Conservation (phyloP, 371 early-diverging fungal species). For the Saksenaea vasiformis region DNA sequence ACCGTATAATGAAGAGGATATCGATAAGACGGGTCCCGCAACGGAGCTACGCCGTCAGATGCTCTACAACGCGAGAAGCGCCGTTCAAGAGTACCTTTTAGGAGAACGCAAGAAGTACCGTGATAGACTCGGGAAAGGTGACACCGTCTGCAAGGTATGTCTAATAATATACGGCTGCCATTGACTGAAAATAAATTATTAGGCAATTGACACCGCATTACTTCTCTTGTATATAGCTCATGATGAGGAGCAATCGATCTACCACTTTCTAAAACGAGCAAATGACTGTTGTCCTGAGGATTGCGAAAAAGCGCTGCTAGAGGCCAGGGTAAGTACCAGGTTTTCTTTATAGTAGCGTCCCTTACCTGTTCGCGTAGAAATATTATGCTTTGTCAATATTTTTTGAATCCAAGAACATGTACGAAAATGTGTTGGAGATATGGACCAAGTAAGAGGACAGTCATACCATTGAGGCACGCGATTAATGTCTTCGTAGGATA, state of each 20-base stretch:
- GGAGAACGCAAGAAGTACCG: conserved; percentile 40
- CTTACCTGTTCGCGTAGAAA: conserved; percentile 34
- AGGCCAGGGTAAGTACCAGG: conserved; percentile 41
- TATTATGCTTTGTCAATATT: conserved; percentile 69
- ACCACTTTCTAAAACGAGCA: conserved; percentile 47
- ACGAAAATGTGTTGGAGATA: conserved; percentile 58
- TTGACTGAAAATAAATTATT: background rate
- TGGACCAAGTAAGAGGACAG: conserved; percentile 64
- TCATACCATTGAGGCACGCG: background rate
- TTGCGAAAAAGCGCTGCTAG: conserved; percentile 44
- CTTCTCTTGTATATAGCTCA: conserved; percentile 62
- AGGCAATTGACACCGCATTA: conserved; percentile 71
- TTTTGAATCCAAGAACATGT: conserved; percentile 56
- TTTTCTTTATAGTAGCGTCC: background rate
- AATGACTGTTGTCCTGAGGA: conserved; percentile 61
- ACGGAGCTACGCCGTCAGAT: conserved; percentile 46
- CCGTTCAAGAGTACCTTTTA: conserved; percentile 47
- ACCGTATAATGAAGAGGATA: conserved; percentile 27
- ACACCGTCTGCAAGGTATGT: conserved; percentile 29
- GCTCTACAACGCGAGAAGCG: conserved; percentile 62
- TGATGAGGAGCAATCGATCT: conserved; percentile 39
- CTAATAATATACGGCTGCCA: background rate
- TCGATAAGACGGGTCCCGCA: conserved; percentile 14
- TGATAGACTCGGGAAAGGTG: conserved; percentile 28
- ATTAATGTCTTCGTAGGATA: conserved; percentile 37